These are phyloP conservation scores for Fusarium gaditjirri DNA, from an alignment of 2,329 filamentous ascomycete species.

Conservation along the genomic window DNA sequence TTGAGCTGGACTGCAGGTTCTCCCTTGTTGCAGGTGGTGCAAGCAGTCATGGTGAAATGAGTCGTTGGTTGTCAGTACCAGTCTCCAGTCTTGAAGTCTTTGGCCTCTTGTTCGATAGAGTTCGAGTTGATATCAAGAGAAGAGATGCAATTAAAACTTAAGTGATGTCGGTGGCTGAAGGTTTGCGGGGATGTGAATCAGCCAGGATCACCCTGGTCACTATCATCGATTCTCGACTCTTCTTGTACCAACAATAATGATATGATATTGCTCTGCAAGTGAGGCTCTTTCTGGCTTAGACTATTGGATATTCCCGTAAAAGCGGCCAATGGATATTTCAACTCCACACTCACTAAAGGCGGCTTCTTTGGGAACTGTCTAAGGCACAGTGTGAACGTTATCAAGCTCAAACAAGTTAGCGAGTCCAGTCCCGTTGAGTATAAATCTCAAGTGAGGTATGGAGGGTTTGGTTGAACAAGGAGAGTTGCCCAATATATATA, in stretches of 20 bases:
- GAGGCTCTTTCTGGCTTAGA: neutral
- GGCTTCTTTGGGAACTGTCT: neutral
- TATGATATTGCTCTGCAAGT: neutral
- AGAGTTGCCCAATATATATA: neutral
- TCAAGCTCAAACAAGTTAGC: neutral
- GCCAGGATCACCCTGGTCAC: neutral
- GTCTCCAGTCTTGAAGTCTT: neutral
- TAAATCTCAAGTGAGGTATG: neutral
- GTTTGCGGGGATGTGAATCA: neutral
- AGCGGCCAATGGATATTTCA: neutral
- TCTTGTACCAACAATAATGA: neutral
- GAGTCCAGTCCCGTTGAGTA: neutral
- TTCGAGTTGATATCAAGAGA: neutral
- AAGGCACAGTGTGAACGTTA: neutral
- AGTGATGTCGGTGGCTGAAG: conserved; percentile 4
- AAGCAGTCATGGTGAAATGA: conserved; percentile 1
- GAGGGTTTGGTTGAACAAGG: neutral
- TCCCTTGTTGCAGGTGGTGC: conserved; percentile 47
- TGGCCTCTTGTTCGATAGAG: neutral
- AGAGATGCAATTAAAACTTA: neutral
- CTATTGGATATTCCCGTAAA: neutral
- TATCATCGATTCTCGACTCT: neutral
- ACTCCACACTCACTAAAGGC: neutral
- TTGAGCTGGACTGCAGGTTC: conserved; percentile 47
- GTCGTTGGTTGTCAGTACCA: neutral